Base-by-base conservation (phyloP, 495 filamentous ascomycete species). In the Penicillium salamii region DNA sequence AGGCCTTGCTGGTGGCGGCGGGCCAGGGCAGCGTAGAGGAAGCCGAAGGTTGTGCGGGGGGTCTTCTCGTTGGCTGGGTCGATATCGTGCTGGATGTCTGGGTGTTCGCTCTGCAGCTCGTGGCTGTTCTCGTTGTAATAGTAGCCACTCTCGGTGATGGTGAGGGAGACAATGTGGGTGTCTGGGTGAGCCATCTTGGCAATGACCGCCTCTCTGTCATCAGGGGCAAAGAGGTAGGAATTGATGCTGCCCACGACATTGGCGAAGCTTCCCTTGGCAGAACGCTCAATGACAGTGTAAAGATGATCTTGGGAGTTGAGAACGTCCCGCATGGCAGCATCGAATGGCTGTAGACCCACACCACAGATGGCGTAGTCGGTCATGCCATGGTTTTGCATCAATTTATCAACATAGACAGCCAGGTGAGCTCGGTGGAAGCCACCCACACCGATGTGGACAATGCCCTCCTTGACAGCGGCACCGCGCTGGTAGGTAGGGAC, bases 61-160 rank as follows among this genome's bases (percentile, higher is more conserved):
- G 53, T 24, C 18, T 62, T 63, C 23, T 66, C 65, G 66, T 74
- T 70, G 54, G 61, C 65, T 5, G 68, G 61, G 54, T 70, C 49
- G 20, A 74, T 65, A 48, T 77, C 73, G 59, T 56, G 63, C 50
- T 70, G 69, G 41, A 77, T 77, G 53, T 75, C 72, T n/a, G 70
- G 65, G 53, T 75, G 58, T 41, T 75, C 66, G 52, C 49, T 58
- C 39, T 70, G 63, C 39, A 77, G 64, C 62, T 77, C 66, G 65
- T 77, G 73, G 7, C 71, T 66, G 65, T 77, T 77, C 53, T 77
- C 73, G 52, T 77, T 77, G 61, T 75, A 75, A 65, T 73, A 75
- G 65, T 77, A 77, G 35, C 73, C 73, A 57, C 70, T 72, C 59
- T 77, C 73, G 49, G 73, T 77, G 62, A 77, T 75, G 54, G 73